Base-by-base conservation (phyloP, 768 basidiomycete genomes). In the Rhodocollybia butyracea region DNA sequence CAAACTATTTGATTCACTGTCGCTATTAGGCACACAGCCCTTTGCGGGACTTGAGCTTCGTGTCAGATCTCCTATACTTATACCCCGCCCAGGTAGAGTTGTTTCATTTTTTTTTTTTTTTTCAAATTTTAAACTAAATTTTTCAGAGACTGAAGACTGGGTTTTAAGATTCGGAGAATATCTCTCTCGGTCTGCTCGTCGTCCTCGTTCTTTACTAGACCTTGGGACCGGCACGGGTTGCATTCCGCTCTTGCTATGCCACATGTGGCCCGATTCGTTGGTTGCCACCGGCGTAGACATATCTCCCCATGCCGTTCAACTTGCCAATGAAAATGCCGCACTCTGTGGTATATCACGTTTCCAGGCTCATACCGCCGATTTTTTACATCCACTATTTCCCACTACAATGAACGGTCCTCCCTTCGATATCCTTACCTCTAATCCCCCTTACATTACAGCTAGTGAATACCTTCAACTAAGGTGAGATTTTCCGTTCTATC, bases 21-120 rank as follows among this genome's bases (percentile, higher is more conserved):
- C 7, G 42, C 42, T 39, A 53, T 46, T 61, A 81, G 92, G 89
- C n/a, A 85, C 82, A 29, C 88, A 91, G 64, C 91, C 93, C 0
- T 97, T 98, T 70, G 93, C 94, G 8, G 83, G 88, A 4, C 82
- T 98, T 45, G 76, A 82, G 62, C 78, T 98, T 63, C 73, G 84
- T 57, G 75, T 79, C 10, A 82, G 90, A 17, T 75, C 88, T 2
- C 96, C 96, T 1, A 85, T 87, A 17, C 84, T 98, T 59, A 98
- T 98, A 40, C 96, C 96, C 12, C 88, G 96, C 13, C 91, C 94
- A n/a, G n/a, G n/a, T n/a, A n/a, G n/a, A n/a, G n/a, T n/a, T n/a
- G n/a, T n/a, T n/a, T n/a, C n/a, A n/a, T n/a, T n/a, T n/a, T n/a
- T n/a, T n/a, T n/a, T n/a, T n/a, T n/a, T n/a, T n/a, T n/a, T n/a